Evolutionary conservation across 371 early-diverging fungal genomes (phyloP).

Genomic region (Mucor irregularis): DNA sequence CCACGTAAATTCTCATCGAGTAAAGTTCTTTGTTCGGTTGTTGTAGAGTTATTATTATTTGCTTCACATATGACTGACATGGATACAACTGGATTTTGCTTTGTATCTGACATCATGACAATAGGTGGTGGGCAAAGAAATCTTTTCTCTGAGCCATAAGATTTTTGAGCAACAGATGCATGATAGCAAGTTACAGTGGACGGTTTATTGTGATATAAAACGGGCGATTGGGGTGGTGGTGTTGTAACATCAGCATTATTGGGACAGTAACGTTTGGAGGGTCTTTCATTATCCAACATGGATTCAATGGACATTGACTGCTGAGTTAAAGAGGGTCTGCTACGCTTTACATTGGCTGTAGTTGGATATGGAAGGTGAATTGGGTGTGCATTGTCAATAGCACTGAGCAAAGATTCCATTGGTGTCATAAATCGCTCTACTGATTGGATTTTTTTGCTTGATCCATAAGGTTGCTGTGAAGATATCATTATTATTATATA

Average conservation of each 20-base stretch:
- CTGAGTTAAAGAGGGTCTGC: constrained; percentile 15
- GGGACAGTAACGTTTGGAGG: constrained; percentile 4
- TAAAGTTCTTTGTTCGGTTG: constrained; percentile 55
- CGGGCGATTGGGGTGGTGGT: constrained; percentile 18
- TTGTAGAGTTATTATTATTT: constrained; percentile 28
- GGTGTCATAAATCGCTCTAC: constrained; percentile 41
- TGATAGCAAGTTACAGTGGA: constrained; percentile 63
- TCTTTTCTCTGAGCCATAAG: constrained; percentile 87
- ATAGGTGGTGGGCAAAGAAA: constrained; percentile 88
- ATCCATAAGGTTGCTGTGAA: constrained; percentile 26
- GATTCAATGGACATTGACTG: constrained; percentile 47
- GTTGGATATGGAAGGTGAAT: constrained; percentile 28
- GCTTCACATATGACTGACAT: constrained; percentile 64
- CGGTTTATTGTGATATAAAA: not conserved
- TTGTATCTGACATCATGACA: constrained; percentile 48
- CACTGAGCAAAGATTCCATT: constrained; percentile 48
- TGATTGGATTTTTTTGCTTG: constrained; percentile 22
- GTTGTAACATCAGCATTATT: not conserved
- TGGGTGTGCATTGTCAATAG: constrained; percentile 41
- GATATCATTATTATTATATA: not conserved
- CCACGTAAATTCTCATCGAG: constrained; percentile 57
- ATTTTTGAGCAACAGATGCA: constrained; percentile 83
- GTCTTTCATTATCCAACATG: constrained; percentile 18
- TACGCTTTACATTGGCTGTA: constrained; percentile 10
- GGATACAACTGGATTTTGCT: constrained; percentile 49